Evolutionary conservation across 1,139 yeast genomes (phyloP).

Genomic region (Taphrina sp.): DNA sequence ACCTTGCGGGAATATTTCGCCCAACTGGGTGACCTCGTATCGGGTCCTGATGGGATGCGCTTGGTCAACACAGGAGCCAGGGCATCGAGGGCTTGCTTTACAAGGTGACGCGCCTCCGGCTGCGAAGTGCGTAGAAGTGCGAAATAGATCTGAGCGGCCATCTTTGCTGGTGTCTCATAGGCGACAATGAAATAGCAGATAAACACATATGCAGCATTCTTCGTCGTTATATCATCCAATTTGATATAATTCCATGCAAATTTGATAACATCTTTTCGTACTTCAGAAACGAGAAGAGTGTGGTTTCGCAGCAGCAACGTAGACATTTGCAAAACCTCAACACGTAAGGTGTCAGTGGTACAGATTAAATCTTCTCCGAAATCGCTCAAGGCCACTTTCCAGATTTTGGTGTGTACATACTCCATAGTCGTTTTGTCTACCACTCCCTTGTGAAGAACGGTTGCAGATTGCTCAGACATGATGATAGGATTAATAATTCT

Average conservation of each 20-base stretch:
- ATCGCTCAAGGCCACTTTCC: slow-evolving; percentile 52
- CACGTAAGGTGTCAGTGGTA: slow-evolving; percentile 68
- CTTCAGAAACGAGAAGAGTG: slow-evolving; percentile 59
- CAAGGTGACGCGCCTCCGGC: slow-evolving; percentile 77
- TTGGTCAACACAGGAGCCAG: slow-evolving; percentile 85
- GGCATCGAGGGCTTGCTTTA: slow-evolving; percentile 80
- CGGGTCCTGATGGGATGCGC: slow-evolving; percentile 50
- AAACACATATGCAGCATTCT: slow-evolving; percentile 89
- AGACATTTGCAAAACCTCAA: slow-evolving; percentile 78
- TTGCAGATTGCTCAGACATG: slow-evolving; percentile 5
- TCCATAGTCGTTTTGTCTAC: slow-evolving; percentile 56
- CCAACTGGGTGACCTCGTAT: slow-evolving; percentile 59
- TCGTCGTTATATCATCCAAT: slow-evolving; percentile 81
- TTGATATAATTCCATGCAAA: slow-evolving; percentile 94
- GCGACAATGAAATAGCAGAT: slow-evolving; percentile 83
- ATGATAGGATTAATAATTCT: slow-evolving; percentile 29
- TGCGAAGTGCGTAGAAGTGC: slow-evolving; percentile 84
- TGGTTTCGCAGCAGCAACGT: slow-evolving; percentile 72
- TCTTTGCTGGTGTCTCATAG: slow-evolving; percentile 83
- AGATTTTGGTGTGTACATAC: slow-evolving; percentile 60
- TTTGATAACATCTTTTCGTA: slow-evolving; percentile 81
- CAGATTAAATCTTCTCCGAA: slow-evolving; percentile 64
- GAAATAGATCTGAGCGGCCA: slow-evolving; percentile 88
- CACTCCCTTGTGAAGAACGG: slow-evolving; percentile 2
- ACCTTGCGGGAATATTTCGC: slow-evolving; percentile 94